These are phyloP conservation scores for Schizochytrium sp. DNA, from an alignment of 108 stramenopile species.

Conservation along the genomic window DNA sequence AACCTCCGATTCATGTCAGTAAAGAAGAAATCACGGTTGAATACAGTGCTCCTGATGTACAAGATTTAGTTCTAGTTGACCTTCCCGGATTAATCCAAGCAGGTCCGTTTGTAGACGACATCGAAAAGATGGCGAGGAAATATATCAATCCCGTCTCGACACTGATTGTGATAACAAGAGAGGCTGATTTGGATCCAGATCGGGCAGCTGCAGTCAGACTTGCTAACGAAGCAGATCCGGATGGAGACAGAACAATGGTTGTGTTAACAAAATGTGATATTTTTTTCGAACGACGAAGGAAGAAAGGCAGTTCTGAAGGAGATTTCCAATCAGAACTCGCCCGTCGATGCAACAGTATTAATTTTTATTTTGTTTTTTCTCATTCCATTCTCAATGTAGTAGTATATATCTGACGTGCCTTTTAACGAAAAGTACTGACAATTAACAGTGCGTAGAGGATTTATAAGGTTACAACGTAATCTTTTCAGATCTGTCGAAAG, in stretches of 20 bases:
- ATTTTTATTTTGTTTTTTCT: no score
- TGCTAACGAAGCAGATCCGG: conserved; percentile 32
- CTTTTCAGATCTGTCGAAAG: no score
- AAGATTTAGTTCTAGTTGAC: no score
- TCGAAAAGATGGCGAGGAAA: conserved; percentile 21
- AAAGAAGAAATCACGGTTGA: no score
- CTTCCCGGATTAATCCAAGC: no score
- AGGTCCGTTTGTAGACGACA: not conserved
- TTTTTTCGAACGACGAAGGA: conserved; percentile 26
- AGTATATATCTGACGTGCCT: no score
- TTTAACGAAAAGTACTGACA: no score
- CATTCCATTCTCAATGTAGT: no score
- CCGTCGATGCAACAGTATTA: not conserved
- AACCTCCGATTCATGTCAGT: no score
- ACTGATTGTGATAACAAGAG: conserved; percentile 38
- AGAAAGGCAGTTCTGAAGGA: not conserved
- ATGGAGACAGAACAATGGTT: not conserved
- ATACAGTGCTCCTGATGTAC: no score
- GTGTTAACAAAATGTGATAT: conserved; percentile 43
- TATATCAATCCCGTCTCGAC: conserved; percentile 27
- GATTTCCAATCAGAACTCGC: not conserved
- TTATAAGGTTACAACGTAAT: no score
- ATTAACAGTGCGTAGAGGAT: no score
- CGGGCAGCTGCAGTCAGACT: conserved; percentile 57
- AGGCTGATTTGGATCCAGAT: conserved; percentile 49